These are phyloP conservation scores for Abrus pulchellus DNA, from an alignment of 306 rosid genomes.

Conservation along the genomic window DNA sequence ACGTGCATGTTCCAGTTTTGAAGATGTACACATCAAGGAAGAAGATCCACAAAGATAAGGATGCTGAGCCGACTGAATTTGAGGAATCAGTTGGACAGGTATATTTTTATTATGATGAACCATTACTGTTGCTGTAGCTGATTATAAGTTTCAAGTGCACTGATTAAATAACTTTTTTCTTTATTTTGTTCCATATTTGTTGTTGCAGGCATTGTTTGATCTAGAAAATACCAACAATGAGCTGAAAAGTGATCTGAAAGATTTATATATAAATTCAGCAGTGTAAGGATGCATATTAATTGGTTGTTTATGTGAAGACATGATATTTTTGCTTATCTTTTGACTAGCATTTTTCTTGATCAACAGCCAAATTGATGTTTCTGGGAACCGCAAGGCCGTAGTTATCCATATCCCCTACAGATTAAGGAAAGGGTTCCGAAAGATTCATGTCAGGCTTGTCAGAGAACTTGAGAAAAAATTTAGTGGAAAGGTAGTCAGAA, in stretches of 20 bases:
- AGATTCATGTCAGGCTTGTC: constrained; percentile 81
- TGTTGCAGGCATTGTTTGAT: constrained; percentile 74
- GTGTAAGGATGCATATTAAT: constrained; percentile 57
- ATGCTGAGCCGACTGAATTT: constrained; percentile 72
- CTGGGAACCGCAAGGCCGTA: constrained; percentile 85
- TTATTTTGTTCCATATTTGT: neutral
- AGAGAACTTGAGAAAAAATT: constrained; percentile 96
- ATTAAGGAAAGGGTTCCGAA: constrained; percentile 81
- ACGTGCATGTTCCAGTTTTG: constrained; percentile 36
- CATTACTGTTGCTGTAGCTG: neutral
- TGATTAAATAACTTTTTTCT: neutral
- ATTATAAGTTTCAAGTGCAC: neutral
- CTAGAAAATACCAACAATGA: constrained; percentile 82
- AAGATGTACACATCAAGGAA: constrained; percentile 75
- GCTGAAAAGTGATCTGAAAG: constrained; percentile 93
- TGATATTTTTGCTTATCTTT: neutral
- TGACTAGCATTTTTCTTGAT: neutral
- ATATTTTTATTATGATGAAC: neutral
- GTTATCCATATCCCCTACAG: constrained; percentile 81
- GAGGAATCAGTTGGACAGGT: constrained; percentile 89
- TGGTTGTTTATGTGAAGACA: neutral
- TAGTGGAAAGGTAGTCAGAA: constrained; percentile 77
- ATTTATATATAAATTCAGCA: constrained; percentile 86
- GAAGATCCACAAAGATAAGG: constrained; percentile 79
- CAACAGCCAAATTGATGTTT: constrained; percentile 77